A percentile compares a stretch with the other conserved stretches of the same genome.
Conservation (phyloP, 768 basidiomycete genomes). For the Pleurotus cornucopiae region DNA sequence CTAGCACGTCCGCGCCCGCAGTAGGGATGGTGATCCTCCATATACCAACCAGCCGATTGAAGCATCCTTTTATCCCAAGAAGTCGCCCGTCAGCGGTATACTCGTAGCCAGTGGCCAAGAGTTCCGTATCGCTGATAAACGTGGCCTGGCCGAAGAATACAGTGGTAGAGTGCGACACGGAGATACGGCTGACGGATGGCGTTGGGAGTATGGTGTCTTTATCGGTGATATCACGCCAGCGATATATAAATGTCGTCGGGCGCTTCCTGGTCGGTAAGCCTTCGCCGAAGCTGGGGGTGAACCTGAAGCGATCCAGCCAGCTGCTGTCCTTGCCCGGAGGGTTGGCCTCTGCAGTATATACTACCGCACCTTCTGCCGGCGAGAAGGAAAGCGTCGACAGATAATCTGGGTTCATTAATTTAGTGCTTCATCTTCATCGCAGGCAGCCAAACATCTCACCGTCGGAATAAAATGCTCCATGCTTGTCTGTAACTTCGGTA, state of each 20-base stretch:
- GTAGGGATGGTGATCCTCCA: conserved; percentile 40
- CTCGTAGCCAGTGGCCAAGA: conserved; percentile 64
- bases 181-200: too few relatives aligned
- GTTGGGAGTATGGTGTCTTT: neutral
- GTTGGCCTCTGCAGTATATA: conserved; percentile 62
- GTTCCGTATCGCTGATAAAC: conserved; percentile 35
- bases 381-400: conserved; percentile 51
- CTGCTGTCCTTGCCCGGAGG: conserved; percentile 17
- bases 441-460: conserved; percentile 28
- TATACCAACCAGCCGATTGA: conserved; percentile 54
- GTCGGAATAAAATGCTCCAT: conserved; percentile 60
- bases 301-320: conserved; percentile 41
- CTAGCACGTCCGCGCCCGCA: neutral
- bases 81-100: conserved; percentile 51
- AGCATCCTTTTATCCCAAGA: conserved; percentile 56
- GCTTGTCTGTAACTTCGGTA: conserved; percentile 52
- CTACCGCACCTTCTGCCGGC: conserved; percentile 42
- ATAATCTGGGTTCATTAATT: conserved; percentile 33
- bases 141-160: conserved; percentile 52
- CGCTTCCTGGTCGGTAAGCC: conserved; percentile 45
- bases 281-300: conserved; percentile 62
- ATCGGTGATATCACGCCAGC: conserved; percentile 30
- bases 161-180: too few relatives aligned
- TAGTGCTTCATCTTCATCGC: neutral
- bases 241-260: conserved; percentile 52